Evolutionary conservation across 352 stramenopile species (phyloP).

Genomic region (Phytophthora palmivora): DNA sequence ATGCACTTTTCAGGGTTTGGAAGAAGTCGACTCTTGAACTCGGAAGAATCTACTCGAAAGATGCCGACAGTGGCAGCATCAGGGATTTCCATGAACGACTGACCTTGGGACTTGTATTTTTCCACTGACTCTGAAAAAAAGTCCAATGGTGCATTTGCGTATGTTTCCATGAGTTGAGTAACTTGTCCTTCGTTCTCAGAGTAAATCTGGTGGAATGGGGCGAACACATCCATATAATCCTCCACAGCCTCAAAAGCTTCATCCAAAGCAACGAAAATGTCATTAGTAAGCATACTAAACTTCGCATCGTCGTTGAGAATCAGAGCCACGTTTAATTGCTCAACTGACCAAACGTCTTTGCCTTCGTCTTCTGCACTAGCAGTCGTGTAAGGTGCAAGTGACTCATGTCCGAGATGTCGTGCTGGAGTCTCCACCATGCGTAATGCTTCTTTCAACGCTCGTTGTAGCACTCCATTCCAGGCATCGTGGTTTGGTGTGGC

Average conservation of each 20-base stretch:
- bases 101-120: constrained; percentile 80
- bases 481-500: constrained; percentile 67
- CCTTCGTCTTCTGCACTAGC: constrained; percentile 86
- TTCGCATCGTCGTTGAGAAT: constrained; percentile 86
- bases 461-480: constrained; percentile 76
- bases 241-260: constrained; percentile 84
- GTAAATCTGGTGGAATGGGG: constrained; percentile 89
- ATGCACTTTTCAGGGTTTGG: constrained; percentile 92
- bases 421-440: constrained; percentile 90
- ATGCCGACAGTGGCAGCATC: constrained; percentile 90
- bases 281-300: constrained; percentile 84
- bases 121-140: constrained; percentile 86
- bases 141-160: constrained; percentile 74
- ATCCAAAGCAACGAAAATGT: constrained; percentile 86
- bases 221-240: constrained; percentile 92
- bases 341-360: constrained; percentile 81
- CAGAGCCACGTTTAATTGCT: constrained; percentile 79
- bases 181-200: constrained; percentile 86
- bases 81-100: constrained; percentile 88
- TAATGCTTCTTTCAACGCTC: constrained; percentile 85
- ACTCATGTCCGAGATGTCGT: constrained; percentile 82
- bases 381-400: constrained; percentile 78
- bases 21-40: constrained; percentile 89
- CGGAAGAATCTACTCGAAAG: constrained; percentile 90
- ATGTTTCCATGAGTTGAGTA: constrained; percentile 65